phyloP scores from a whole-genome alignment of 768 basidiomycete species.

The Russula lepida region DNA sequence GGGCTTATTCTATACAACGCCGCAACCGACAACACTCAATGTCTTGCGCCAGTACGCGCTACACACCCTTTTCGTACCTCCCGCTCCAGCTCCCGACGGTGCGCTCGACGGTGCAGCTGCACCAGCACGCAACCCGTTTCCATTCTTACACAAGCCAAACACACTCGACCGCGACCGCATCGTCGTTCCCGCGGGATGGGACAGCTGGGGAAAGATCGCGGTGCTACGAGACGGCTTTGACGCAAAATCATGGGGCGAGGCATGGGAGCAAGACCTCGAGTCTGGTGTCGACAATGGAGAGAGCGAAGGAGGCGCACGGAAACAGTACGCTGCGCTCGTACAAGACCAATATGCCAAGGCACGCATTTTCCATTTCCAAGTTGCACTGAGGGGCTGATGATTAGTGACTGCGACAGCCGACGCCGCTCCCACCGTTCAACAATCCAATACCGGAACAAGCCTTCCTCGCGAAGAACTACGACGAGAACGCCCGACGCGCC shows the following conservation, averaged over 20 bases:
- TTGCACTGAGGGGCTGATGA: background rate
- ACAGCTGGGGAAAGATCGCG: slow-evolving; percentile 93
- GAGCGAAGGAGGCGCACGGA: slow-evolving; percentile 49
- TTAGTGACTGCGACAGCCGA: slow-evolving; percentile 36
- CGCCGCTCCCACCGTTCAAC: slow-evolving; percentile 66
- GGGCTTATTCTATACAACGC: slow-evolving; percentile 83
- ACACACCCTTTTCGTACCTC: slow-evolving; percentile 70
- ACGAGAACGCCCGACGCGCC: slow-evolving; percentile 82
- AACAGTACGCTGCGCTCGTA: slow-evolving; percentile 61
- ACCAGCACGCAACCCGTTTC: slow-evolving; percentile 70
- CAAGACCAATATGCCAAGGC: slow-evolving; percentile 72
- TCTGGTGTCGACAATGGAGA: slow-evolving; percentile 32
- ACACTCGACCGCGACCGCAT: slow-evolving; percentile 88
- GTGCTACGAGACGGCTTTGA: slow-evolving; percentile 91
- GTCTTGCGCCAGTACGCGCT: slow-evolving; percentile 77
- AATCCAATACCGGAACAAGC: slow-evolving; percentile 80
- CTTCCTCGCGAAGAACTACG: slow-evolving; percentile 87
- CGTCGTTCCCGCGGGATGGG: slow-evolving; percentile 94
- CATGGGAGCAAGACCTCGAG: slow-evolving; percentile 63
- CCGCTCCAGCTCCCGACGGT: slow-evolving; percentile 44
- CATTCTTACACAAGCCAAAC: slow-evolving; percentile 82
- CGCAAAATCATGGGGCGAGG: slow-evolving; percentile 67
- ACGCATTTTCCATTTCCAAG: slow-evolving; percentile 21
- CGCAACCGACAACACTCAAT: slow-evolving; percentile 63
- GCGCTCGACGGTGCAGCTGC: slow-evolving; percentile 30